Percentiles rank a stretch among this genome's conserved stretches.
Evolutionary conservation across 805 yeast species (phyloP).

Genomic region (Kazachstania martiniae): DNA sequence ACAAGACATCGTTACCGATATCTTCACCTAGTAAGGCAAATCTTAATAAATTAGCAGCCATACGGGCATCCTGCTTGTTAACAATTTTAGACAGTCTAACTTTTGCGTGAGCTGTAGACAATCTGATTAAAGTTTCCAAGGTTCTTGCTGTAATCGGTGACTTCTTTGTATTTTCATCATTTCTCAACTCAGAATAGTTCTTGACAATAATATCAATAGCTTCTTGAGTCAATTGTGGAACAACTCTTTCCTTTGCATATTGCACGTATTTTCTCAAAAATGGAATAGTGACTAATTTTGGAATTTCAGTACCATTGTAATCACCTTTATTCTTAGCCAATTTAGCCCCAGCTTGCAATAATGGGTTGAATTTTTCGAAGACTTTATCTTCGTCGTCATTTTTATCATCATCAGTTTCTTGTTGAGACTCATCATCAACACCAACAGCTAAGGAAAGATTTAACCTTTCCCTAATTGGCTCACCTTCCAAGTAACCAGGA

Average conservation of each 20-base stretch:
- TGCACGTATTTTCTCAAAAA: constrained; percentile 88
- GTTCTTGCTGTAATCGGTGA: constrained; percentile 98
- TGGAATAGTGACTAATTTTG: constrained; percentile 58
- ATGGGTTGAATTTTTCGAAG: constrained; percentile 75
- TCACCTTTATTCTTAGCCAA: constrained; percentile 29
- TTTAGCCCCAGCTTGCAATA: constrained; percentile 71
- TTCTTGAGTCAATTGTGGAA: constrained; percentile 64
- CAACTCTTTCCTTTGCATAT: constrained; percentile 80
- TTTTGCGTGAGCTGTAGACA: constrained; percentile 94
- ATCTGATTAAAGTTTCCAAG: constrained; percentile 86
- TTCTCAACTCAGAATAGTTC: constrained; percentile 72
- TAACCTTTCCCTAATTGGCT: constrained; percentile 75
- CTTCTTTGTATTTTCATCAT: constrained; percentile 69
- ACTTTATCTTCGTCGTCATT: constrained; percentile 47
- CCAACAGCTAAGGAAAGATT: constrained; percentile 75
- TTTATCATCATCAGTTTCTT: constrained; percentile 24
- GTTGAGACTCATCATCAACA: constrained; percentile 38
- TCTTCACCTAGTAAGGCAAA: constrained; percentile 59
- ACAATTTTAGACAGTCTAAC: constrained; percentile 74
- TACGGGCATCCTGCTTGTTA: constrained; percentile 65
- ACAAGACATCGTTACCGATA: constrained; percentile 14
- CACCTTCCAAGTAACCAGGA: constrained; percentile 84
- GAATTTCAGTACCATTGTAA: constrained; percentile 27
- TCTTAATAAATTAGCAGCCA: constrained; percentile 77
- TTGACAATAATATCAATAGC: constrained; percentile 77